Base-by-base conservation (phyloP, 768 basidiomycete genomes). In the Podaxis carcinomalis region DNA sequence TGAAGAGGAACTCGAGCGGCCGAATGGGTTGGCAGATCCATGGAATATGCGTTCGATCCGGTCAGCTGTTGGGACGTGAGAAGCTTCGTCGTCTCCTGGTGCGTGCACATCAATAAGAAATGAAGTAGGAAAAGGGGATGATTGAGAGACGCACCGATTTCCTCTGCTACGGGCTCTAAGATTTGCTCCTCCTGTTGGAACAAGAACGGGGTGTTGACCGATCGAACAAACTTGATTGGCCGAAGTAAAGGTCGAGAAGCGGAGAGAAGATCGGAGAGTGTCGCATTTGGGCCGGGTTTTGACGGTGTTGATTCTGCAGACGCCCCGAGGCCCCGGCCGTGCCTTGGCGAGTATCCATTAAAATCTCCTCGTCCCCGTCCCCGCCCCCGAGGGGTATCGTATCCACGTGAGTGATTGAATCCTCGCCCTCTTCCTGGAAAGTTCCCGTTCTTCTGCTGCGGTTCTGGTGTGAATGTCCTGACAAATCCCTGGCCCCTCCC, bases 191-290 rank as follows among this genome's bases (percentile, higher is more conserved):
- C 80, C 63, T 78, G 73, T 63, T 79, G 67, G 56, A 83, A 93
- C 73, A 76, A 79, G 58, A 67, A 80, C 70, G 56, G 81, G 1
- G 81, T 83, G 46, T 79, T 55, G 10, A 78, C 75, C 0, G 88
- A 84, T 16, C 77, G 84, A 11, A 93, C 89, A 64, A 93, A 93
- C 11, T 73, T 73, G 64, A 93, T 75, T 0, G 90, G 91, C n/a
- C 77, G 76, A 16, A 92, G 75, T 0, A 85, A 74, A 1, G 88
- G 89, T 28, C 90, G 74, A 40, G 84, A 81, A 25, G 79, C 72
- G 61, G 82, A 78, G 6, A 89, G 74, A 46, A 87, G 79, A 76
- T n/a, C 68, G 47, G 57, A 57, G 16, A 56, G 52, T 0, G 56
- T 61, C 25, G 50, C 39, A 7, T 47, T 59, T 28, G 55, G 21